phyloP scores from a whole-genome alignment of 257 asterid genomes.

The Prunella vulgaris region DNA sequence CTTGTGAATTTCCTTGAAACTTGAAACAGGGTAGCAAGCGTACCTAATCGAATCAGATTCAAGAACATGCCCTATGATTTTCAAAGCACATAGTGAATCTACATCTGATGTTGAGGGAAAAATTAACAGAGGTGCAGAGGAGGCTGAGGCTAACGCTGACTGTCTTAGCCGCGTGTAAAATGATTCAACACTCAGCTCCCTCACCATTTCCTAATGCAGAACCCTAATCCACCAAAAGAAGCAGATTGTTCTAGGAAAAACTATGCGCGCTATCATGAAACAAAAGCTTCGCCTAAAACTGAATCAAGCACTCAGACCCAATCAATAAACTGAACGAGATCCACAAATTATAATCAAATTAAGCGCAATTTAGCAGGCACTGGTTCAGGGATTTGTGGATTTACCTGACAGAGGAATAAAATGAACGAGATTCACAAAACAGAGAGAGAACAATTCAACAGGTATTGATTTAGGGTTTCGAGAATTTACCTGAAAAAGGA shows the following conservation, averaged over 20 bases:
- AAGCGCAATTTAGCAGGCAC: not conserved
- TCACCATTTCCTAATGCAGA: conserved; percentile 45
- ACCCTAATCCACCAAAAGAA: conserved; percentile 17
- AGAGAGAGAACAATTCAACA: not conserved
- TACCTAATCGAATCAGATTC: conserved; percentile 95
- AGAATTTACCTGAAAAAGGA: conserved; percentile 28
- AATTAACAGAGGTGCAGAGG: conserved; percentile 64
- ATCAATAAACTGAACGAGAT: not conserved
- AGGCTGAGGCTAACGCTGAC: conserved; percentile 67
- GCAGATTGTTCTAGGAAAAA: not conserved
- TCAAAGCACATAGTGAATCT: conserved; percentile 86
- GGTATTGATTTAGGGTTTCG: conserved; percentile 26
- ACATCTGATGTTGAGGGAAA: conserved; percentile 96
- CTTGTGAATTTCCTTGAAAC: conserved; percentile 83
- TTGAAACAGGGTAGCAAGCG: conserved; percentile 93
- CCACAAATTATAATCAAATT: not conserved
- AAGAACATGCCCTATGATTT: conserved; percentile 75
- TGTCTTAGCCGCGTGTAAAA: conserved; percentile 59
- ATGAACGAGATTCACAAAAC: conserved; percentile 10
- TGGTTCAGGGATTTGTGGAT: conserved; percentile 27
- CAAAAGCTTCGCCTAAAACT: conserved; percentile 11
- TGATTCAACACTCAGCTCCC: conserved; percentile 70
- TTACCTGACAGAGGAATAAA: conserved; percentile 24
- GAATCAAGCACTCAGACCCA: conserved; percentile 14
- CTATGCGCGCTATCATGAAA: conserved; percentile 21